Evolutionary conservation across 2,329 filamentous ascomycete genomes (phyloP).

Genomic region (Pseudopithomyces chartarum): DNA sequence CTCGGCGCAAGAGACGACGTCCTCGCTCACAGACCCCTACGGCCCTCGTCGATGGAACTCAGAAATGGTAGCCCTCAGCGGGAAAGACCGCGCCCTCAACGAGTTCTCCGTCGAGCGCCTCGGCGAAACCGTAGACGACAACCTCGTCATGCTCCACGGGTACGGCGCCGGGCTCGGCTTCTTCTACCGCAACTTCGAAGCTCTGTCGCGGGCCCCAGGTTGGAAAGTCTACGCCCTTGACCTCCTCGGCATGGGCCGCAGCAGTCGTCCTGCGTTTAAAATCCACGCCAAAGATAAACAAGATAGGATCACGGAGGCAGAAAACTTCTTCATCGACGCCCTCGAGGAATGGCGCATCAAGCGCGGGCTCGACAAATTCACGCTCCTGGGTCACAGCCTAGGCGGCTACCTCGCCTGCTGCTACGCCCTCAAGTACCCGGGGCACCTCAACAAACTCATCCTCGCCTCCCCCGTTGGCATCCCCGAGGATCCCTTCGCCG

Average conservation of each 20-base stretch:
- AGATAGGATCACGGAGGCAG: slow-evolving; percentile 83
- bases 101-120: slow-evolving; percentile 89
- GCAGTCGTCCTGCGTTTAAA: slow-evolving; percentile 79
- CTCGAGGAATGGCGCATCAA: slow-evolving; percentile 94
- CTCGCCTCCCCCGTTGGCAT: slow-evolving; percentile 93
- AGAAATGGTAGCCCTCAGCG: slow-evolving; percentile 80
- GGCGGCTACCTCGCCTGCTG: slow-evolving; percentile 94
- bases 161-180: slow-evolving; percentile 96
- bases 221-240: slow-evolving; percentile 96
- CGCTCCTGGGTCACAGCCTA: slow-evolving; percentile 87
- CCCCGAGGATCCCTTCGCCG: slow-evolving; percentile 90
- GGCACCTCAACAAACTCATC: slow-evolving; percentile 92
- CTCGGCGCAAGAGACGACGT: slow-evolving; percentile 54
- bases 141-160: slow-evolving; percentile 92
- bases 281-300: slow-evolving; percentile 81
- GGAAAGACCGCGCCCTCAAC: slow-evolving; percentile 86
- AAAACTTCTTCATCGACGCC: slow-evolving; percentile 94
- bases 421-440: slow-evolving; percentile 95
- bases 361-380: slow-evolving; percentile 90
- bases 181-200: slow-evolving; percentile 98
- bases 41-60: slow-evolving; percentile 87
- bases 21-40: slow-evolving; percentile 69
- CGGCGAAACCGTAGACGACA: slow-evolving; percentile 79
- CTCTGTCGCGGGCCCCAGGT: slow-evolving; percentile 74
- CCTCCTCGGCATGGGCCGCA: slow-evolving; percentile 92